These are phyloP conservation scores for Suhomyces emberorum DNA, from an alignment of 805 yeast genomes.

Conservation along the genomic window DNA sequence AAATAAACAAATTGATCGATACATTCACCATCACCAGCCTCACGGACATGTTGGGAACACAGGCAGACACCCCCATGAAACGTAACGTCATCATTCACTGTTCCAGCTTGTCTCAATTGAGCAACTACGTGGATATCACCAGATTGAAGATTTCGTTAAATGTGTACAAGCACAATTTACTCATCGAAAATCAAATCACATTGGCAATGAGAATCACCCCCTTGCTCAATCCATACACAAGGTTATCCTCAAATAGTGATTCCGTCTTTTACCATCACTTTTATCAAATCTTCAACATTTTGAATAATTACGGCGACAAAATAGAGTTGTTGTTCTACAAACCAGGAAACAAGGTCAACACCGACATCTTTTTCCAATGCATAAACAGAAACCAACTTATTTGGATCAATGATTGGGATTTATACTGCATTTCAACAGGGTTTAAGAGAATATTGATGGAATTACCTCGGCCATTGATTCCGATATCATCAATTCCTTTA, in stretches of 20 bases:
- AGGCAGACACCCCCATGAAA: conserved; percentile 29
- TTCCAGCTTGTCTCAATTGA: conserved; percentile 48
- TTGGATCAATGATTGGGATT: conserved; percentile 55
- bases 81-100: conserved; percentile 40
- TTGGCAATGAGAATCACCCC: conserved; percentile 16
- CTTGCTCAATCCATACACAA: conserved; percentile 20
- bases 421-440: conserved; percentile 47
- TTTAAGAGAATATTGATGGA: conserved; percentile 48
- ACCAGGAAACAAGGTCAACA: conserved; percentile 51
- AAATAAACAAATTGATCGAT: conserved; percentile 25
- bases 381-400: conserved; percentile 53
- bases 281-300: conserved; percentile 50
- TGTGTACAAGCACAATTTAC: conserved; percentile 66
- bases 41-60: conserved; percentile 19
- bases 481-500: conserved; percentile 44
- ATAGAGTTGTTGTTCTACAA: conserved; percentile 50
- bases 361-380: conserved; percentile 46
- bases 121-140: conserved; percentile 68
- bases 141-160: conserved; percentile 70
- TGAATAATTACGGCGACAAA: conserved; percentile 40
- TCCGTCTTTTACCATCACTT: conserved; percentile 37
- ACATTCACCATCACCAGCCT: conserved; percentile 16
- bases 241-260: conserved; percentile 13
- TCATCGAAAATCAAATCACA: conserved; percentile 37
- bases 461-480: conserved; percentile 53